phyloP scores from a whole-genome alignment of 768 basidiomycete genomes.

The Amanita polypyramis region DNA sequence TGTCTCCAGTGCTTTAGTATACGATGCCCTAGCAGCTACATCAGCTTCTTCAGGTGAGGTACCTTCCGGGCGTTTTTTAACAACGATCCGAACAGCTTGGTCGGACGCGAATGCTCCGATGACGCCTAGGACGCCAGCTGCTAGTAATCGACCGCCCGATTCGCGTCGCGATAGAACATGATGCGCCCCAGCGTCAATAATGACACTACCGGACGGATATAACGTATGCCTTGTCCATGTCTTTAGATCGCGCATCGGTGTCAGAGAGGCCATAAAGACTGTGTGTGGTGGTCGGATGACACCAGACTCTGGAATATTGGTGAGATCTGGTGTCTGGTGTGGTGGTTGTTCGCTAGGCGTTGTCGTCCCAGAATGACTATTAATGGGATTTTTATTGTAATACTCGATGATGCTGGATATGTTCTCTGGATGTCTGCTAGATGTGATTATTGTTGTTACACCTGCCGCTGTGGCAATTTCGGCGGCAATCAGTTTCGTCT shows the following conservation, averaged over 20 bases:
- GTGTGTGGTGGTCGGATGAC: slow-evolving; percentile 70
- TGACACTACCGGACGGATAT: slow-evolving; percentile 75
- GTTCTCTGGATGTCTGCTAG: slow-evolving; percentile 66
- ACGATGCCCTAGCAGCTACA: slow-evolving; percentile 17
- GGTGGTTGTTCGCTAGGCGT: slow-evolving; percentile 1
- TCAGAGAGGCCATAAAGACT: slow-evolving; percentile 63
- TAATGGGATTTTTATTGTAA: slow-evolving; percentile 26
- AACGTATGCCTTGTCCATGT: slow-evolving; percentile 97
- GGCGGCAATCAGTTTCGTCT: slow-evolving; percentile 96
- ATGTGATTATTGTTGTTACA: slow-evolving; percentile 83
- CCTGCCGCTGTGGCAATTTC: slow-evolving; percentile 96
- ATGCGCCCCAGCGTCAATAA: slow-evolving; percentile 87
- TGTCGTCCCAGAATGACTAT: not conserved
- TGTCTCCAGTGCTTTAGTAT: slow-evolving; percentile 33
- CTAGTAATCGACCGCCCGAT: slow-evolving; percentile 85
- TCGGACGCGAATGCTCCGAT: slow-evolving; percentile 88
- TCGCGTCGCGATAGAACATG: slow-evolving; percentile 74
- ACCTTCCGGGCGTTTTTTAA: slow-evolving; percentile 27
- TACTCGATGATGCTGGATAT: slow-evolving; percentile 80
- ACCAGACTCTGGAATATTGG: slow-evolving; percentile 3
- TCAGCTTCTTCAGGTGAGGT: slow-evolving; percentile 16
- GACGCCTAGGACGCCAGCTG: slow-evolving; percentile 83
- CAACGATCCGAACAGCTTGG: slow-evolving; percentile 82
- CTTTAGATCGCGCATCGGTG: slow-evolving; percentile 79
- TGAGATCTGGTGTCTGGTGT: slow-evolving; percentile 2